Conservation (phyloP, 345 rosid species). For the Tarenaya hassleriana region DNA sequence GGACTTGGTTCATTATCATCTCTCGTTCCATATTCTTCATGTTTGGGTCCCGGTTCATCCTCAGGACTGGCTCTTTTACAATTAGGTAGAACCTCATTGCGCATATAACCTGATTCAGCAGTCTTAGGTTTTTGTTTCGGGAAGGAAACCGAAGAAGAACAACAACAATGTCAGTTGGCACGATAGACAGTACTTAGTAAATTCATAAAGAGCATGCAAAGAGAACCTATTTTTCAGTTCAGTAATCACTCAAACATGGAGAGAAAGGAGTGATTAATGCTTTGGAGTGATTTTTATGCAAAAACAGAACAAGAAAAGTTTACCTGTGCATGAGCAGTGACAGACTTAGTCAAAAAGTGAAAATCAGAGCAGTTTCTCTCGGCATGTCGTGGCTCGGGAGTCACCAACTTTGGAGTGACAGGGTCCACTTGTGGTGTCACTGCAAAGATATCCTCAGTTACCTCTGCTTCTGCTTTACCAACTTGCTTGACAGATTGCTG, state of each 20-base stretch:
- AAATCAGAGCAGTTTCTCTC: slow-evolving; percentile 35
- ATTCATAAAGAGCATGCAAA: not conserved
- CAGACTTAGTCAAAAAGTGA: slow-evolving; percentile 28
- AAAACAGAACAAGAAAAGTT: slow-evolving; percentile 13
- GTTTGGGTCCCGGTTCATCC: slow-evolving; percentile 28
- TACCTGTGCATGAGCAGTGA: slow-evolving; percentile 43
- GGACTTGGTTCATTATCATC: slow-evolving; percentile 22
- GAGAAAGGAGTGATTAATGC: not conserved
- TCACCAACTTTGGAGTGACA: slow-evolving; percentile 59
- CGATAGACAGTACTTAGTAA: not conserved
- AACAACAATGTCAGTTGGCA: slow-evolving; percentile 1
- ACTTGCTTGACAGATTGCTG: slow-evolving; percentile 26
- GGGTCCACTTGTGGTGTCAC: slow-evolving; percentile 53
- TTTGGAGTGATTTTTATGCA: no score
- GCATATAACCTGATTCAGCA: slow-evolving; percentile 29
- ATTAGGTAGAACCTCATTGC: slow-evolving; percentile 39
- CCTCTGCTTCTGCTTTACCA: slow-evolving; percentile 53
- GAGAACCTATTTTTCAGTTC: not conserved
- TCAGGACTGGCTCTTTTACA: slow-evolving; percentile 21
- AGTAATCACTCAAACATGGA: not conserved
- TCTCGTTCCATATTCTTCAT: slow-evolving; percentile 22
- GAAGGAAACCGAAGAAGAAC: slow-evolving; percentile 6
- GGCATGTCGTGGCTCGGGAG: slow-evolving; percentile 54
- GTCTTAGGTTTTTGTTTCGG: slow-evolving; percentile 22
- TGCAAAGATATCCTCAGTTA: slow-evolving; percentile 32